Base-by-base conservation (phyloP, 345 rosid species). In the Eucalyptus regnans region DNA sequence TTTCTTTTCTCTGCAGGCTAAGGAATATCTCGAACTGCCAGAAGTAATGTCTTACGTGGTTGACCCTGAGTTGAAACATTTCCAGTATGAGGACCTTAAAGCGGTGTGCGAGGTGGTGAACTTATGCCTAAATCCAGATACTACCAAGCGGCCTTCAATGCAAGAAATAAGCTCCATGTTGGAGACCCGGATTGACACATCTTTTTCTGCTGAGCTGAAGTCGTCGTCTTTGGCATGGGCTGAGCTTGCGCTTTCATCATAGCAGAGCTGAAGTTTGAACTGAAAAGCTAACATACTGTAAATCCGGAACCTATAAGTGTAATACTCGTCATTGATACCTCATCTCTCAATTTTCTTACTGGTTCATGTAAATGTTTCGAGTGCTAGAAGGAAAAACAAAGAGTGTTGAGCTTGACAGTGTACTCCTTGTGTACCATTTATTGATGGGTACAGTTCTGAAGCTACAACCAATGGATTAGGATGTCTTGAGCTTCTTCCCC, bases 211-310 rank as follows among this genome's bases (percentile, higher is more conserved):
- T 7, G 99, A 95, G 93, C 93, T 96, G 51, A 95, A 93, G 94
- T 92, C 99, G 12, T 95, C 99, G 46, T 94, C 99, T 87, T 91
- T 97, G 92, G 99, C 99, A 15, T 98, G 99, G 99, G 99, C 99
- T 0, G 99, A 98, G 96, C 96, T 95, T 22, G 98, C 98, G 1
- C 95, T 98, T 87, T 93, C 96, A 60, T 95, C 99, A 9, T 96
- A 92, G 95, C 90, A 68, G 88, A 48, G 48, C n/a, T 88, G 89
- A 76, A 41, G 48, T 76, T 76, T 76, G 84, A 76, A 6, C 29
- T 41, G 83, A 60, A 88, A 88, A 62, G 91, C 94, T 92, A 92
- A 92, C 96, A 90, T 56, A 89, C 88, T 88, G 92, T 93, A 94
- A 90, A 94, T 91, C 90, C 86, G 89, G 91, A 88, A 89, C 88